Conservation (phyloP, 1,139 yeast species). For the Hyphopichia buzzinii region DNA sequence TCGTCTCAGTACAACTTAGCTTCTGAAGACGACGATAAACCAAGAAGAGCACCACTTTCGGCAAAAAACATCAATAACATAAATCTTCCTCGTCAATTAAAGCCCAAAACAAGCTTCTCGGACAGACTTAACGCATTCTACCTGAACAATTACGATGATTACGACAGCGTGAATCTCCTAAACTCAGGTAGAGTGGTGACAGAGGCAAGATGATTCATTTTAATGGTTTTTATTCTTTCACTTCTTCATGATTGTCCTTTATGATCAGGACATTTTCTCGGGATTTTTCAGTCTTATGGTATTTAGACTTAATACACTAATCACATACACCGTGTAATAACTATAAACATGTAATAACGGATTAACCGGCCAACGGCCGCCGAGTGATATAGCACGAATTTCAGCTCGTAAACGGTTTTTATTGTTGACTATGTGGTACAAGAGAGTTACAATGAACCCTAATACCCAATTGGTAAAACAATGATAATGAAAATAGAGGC, state of each 20-base stretch:
- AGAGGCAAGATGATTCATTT: not conserved
- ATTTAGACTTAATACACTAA: not conserved
- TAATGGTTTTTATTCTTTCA: not conserved
- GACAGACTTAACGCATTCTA: not conserved
- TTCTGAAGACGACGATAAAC: constrained; percentile 4
- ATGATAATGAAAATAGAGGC: too few species aligned
- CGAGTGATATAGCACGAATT: too few species aligned
- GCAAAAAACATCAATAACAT: constrained; percentile 17
- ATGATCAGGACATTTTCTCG: not conserved
- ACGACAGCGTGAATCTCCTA: not conserved
- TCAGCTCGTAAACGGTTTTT: too few species aligned
- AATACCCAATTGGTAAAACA: too few species aligned
- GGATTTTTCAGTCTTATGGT: not conserved
- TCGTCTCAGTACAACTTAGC: constrained; percentile 10
- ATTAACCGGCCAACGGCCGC: too few species aligned
- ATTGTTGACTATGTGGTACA: too few species aligned
- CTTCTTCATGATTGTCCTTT: not conserved
- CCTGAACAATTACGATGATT: not conserved
- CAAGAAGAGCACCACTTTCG: constrained; percentile 19
- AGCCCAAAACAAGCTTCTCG: not conserved
- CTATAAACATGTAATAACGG: too few species aligned
- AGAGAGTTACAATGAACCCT: too few species aligned
- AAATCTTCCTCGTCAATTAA: constrained; percentile 8
- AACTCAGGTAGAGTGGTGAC: constrained; percentile 2
- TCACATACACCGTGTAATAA: too few species aligned